Evolutionary conservation across 257 asterid genomes (phyloP).

Genomic region (Plantago major): DNA sequence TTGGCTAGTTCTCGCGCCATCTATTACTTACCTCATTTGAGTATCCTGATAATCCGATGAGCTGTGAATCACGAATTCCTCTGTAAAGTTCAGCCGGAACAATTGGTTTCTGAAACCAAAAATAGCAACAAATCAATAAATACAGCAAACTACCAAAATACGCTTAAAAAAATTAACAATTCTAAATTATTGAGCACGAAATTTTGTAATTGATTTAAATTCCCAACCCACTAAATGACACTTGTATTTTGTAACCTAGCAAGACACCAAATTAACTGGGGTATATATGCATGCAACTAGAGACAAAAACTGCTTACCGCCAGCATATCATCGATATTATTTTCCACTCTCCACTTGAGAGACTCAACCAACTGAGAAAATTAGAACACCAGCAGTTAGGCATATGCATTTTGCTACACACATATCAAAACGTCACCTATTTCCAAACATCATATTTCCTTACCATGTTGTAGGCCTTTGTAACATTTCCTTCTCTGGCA

Average conservation of each 20-base stretch:
- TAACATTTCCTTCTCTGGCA: constrained; percentile 71
- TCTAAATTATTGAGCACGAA: too few relatives aligned
- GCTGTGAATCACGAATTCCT: constrained; percentile 66
- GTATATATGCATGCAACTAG: neutral
- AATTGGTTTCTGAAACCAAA: constrained; percentile 49
- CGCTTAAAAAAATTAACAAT: neutral
- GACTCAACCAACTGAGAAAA: constrained; percentile 57
- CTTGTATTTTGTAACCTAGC: too few relatives aligned
- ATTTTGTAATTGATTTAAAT: too few relatives aligned
- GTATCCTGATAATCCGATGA: constrained; percentile 66
- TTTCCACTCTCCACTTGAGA: constrained; percentile 64
- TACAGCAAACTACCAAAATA: too few relatives aligned
- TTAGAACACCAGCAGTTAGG: constrained; percentile 20
- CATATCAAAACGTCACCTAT: constrained; percentile 5
- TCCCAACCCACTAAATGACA: too few relatives aligned
- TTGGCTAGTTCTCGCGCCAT: constrained; percentile 18
- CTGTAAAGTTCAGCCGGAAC: constrained; percentile 54
- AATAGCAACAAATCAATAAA: too few relatives aligned
- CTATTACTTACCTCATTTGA: constrained; percentile 46
- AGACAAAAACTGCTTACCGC: constrained; percentile 39
- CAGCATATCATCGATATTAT: constrained; percentile 60
- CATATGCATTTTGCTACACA: constrained; percentile 16
- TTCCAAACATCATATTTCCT: constrained; percentile 12
- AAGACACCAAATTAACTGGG: neutral
- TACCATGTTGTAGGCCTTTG: constrained; percentile 65